A percentile compares a stretch with the other conserved stretches of the same genome.
These are phyloP conservation scores for Fragilaria crotonensis DNA, from an alignment of 108 stramenopile genomes.

Conservation along the genomic window DNA sequence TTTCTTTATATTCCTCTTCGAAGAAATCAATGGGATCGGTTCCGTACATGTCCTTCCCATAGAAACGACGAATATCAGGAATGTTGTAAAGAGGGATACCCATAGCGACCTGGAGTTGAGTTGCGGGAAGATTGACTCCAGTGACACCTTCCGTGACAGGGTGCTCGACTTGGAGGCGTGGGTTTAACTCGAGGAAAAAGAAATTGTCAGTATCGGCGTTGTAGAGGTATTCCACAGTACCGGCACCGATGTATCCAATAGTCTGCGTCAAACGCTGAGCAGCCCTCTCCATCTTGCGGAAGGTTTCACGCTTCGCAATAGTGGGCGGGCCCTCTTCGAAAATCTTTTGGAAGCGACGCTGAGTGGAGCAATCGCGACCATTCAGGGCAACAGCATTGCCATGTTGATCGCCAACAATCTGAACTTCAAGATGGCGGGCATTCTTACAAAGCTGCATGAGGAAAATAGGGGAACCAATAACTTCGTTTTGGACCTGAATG, in stretches of 20 bases:
- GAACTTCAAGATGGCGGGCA: slow-evolving; percentile 97
- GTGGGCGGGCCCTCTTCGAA: slow-evolving; percentile 96
- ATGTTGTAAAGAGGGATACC: slow-evolving; percentile 94
- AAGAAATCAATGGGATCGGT: slow-evolving; percentile 89
- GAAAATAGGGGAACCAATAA: slow-evolving; percentile 94
- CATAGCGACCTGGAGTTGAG: slow-evolving; percentile 97
- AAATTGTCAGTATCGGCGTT: slow-evolving; percentile 90
- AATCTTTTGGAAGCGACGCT: slow-evolving; percentile 99
- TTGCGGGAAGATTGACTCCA: slow-evolving; percentile 86
- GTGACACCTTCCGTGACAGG: slow-evolving; percentile 93
- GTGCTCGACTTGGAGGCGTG: slow-evolving; percentile 97
- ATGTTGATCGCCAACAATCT: slow-evolving; percentile 96
- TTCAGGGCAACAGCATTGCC: slow-evolving; percentile 95
- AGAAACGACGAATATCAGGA: slow-evolving; percentile 83
- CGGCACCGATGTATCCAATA: slow-evolving; percentile 96
- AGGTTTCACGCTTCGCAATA: slow-evolving; percentile 79
- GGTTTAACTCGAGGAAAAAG: slow-evolving; percentile 98
- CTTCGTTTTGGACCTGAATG: slow-evolving; percentile 90
- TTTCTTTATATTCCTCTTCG: slow-evolving; percentile 72
- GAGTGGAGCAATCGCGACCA: slow-evolving; percentile 96
- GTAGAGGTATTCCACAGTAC: slow-evolving; percentile 98
- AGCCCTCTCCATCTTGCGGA: slow-evolving; percentile 90
- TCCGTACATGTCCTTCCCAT: slow-evolving; percentile 77
- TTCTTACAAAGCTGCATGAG: slow-evolving; percentile 98
- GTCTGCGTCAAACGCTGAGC: slow-evolving; percentile 92